Conservation (phyloP, 2,329 filamentous ascomycete genomes). For the Hypomyces rosellus region DNA sequence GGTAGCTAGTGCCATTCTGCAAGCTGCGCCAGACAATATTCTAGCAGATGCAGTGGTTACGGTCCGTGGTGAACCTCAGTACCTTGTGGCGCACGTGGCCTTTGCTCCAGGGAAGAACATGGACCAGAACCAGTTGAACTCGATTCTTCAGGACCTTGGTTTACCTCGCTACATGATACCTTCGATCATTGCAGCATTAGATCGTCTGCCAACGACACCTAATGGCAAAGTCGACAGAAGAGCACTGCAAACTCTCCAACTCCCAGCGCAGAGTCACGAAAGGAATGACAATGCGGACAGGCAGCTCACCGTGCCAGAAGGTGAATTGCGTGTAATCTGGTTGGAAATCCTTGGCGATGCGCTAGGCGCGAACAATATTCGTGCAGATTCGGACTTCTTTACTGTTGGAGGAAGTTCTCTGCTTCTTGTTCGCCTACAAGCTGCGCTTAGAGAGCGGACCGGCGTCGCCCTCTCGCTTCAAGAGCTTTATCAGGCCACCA, state of each 20-base stretch:
- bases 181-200: conserved; percentile 18
- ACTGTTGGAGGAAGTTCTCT: conserved; percentile 34
- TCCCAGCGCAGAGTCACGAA: conserved; percentile 12
- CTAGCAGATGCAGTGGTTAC: conserved; percentile 19
- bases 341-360: not conserved
- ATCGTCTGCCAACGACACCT: conserved; percentile 21
- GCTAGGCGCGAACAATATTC: too few relatives aligned
- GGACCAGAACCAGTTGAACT: conserved; percentile 1
- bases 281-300: conserved; percentile 19
- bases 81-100: conserved; percentile 22
- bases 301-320: not conserved
- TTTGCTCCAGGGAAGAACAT: conserved; percentile 11
- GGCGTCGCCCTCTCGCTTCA: too few relatives aligned
- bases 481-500: conserved; percentile 20
- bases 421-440: conserved; percentile 31
- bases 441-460: conserved; percentile 20
- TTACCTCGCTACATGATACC: conserved; percentile 31
- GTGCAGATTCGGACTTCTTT: conserved; percentile 27
- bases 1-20: conserved; percentile 19
- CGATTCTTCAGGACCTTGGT: conserved; percentile 9
- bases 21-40: conserved; percentile 3
- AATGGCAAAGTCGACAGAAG: conserved; percentile 25
- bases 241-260: conserved; percentile 16
- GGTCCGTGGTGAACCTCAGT: conserved; percentile 13
- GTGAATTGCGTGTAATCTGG: not conserved